Evolutionary conservation across 371 early-diverging fungal genomes (phyloP).

Genomic region (Dipsacomyces acuminosporus): DNA sequence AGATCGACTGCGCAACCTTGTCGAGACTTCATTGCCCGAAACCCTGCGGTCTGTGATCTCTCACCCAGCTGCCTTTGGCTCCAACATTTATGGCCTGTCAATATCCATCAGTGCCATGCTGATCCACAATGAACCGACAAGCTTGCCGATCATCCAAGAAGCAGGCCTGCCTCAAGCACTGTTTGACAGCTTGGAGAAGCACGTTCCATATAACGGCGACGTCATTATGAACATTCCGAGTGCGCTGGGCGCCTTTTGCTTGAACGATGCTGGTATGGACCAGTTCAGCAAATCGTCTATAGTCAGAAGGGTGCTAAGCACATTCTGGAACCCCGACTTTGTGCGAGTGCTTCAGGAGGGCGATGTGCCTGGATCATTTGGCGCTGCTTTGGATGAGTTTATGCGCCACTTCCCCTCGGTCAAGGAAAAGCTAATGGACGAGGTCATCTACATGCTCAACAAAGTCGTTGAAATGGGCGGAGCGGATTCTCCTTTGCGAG

Average conservation of each 20-base stretch:
- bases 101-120: conserved; percentile 91
- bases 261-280: conserved; percentile 82
- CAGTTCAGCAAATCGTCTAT: conserved; percentile 69
- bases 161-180: conserved; percentile 78
- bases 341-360: conserved; percentile 71
- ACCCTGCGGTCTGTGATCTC: conserved; percentile 70
- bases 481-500: conserved; percentile 23
- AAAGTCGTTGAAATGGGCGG: conserved; percentile 32
- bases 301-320: conserved; percentile 65
- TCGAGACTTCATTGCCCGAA: conserved; percentile 82
- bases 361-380: conserved; percentile 75
- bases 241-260: conserved; percentile 93
- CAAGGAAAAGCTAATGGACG: conserved; percentile 63
- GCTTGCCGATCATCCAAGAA: conserved; percentile 87
- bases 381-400: conserved; percentile 88
- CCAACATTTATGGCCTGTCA: conserved; percentile 66
- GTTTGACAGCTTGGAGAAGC: conserved; percentile 58
- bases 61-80: conserved; percentile 68
- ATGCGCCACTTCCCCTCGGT: conserved; percentile 91
- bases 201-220: conserved; percentile 70
- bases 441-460: conserved; percentile 62
- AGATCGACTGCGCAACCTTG: conserved; percentile 87
- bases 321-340: conserved; percentile 75
- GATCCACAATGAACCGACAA: conserved; percentile 96
- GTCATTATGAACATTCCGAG: conserved; percentile 79